Conservation (phyloP, 2,329 filamentous ascomycete genomes). For the Boeremia exigua region DNA sequence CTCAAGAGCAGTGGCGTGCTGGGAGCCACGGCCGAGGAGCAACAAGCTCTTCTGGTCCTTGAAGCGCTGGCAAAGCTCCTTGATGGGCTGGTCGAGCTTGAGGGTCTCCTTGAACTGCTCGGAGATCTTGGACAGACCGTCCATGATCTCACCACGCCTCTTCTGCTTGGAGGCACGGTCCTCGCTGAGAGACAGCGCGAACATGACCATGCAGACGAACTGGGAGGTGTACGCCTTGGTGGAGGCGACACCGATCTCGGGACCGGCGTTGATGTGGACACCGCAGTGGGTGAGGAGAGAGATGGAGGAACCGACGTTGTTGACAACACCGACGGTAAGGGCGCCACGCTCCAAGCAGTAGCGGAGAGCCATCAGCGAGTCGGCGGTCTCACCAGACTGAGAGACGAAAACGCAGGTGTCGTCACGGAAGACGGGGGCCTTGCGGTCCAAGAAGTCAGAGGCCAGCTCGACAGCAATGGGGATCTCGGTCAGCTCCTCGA, state of each 20-base stretch:
- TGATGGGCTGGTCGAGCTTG: constrained; percentile 90
- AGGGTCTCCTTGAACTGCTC: constrained; percentile 91
- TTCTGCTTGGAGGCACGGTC: constrained; percentile 94
- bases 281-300: constrained; percentile 98
- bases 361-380: constrained; percentile 94
- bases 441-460: constrained; percentile 95
- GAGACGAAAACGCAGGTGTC: constrained; percentile 99
- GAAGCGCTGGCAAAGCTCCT: constrained; percentile 91
- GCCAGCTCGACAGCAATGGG: constrained; percentile 96
- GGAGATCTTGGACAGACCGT: constrained; percentile 85
- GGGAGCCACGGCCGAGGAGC: constrained; percentile 90
- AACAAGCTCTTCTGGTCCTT: constrained; percentile 97
- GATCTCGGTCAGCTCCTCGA: constrained; percentile 97
- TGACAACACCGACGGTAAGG: constrained; percentile 96
- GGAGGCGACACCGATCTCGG: constrained; percentile 97
- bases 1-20: constrained; percentile 96
- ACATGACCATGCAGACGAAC: constrained; percentile 99
- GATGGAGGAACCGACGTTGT: constrained; percentile 97
- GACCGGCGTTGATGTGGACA: constrained; percentile 99
- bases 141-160: constrained; percentile 94
- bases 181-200: constrained; percentile 93
- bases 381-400: constrained; percentile 97
- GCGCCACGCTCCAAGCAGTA: constrained; percentile 98
- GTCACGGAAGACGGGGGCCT: constrained; percentile 98
- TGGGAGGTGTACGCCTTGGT: constrained; percentile 99